Base-by-base conservation (phyloP, 208 protist genomes). In the Herpetomonas muscarum region DNA sequence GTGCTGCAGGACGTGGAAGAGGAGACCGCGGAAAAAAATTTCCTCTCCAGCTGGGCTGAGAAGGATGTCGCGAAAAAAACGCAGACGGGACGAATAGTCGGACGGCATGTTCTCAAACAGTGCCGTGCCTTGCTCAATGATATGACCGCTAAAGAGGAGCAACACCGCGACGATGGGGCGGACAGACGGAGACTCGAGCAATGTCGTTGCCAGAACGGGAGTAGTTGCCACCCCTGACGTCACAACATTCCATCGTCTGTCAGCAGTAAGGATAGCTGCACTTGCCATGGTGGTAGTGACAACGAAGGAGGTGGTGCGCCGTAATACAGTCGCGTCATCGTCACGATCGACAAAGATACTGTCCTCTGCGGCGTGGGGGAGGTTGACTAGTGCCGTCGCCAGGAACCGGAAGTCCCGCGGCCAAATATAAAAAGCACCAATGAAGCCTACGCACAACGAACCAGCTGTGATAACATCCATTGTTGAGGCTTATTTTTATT, bases 1-100 rank as follows among this genome's bases (percentile, higher is more conserved):
- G 1, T n/a, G 17, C 2, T 57, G 37, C 25, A 93, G 39, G 2
- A 88, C 30, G 0, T 79, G 30, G 22, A 90, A 71, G 21, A 90
- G 68, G 7, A 89, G 60, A 10, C 71, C 87, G 9, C 87, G 72
- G 57, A 85, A 93, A 44, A 93, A 87, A 0, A 87, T 22, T 54
- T 93, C 82, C 50, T 93, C 82, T 1, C 79, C 81, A 19, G 87
- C 50, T 6, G 85, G 85, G 32, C 76, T 81, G 1, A 92, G 30
- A 3, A 92, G 19, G 32, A 81, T 42, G 50, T 82, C 70, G 7
- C 85, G 54, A 15, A 66, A 9, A 47, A 78, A 76, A 24, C 47
- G 32, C 21, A 76, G 19, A 19, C 15, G 5, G 5, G 10, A 9
- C 17, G 9, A 12, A 6, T 19, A 6, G 10, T 9, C 22, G 41